phyloP scores from a whole-genome alignment of 345 rosid species.

The Heritiera littoralis region DNA sequence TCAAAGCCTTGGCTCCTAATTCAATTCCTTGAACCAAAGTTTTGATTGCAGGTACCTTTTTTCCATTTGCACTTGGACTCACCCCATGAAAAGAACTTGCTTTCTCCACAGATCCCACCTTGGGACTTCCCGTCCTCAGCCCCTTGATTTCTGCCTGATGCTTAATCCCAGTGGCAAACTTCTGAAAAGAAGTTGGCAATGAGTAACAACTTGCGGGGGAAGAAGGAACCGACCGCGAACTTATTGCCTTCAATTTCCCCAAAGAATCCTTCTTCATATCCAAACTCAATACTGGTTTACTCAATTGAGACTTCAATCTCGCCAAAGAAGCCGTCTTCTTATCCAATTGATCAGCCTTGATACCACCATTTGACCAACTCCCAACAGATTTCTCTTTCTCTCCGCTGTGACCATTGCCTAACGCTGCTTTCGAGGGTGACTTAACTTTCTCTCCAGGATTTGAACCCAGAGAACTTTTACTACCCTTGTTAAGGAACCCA shows the following conservation, averaged over 20 bases:
- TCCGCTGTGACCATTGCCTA: slow-evolving; percentile 25
- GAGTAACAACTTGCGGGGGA: slow-evolving; percentile 91
- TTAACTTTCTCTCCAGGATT: slow-evolving; percentile 56
- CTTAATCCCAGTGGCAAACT: slow-evolving; percentile 76
- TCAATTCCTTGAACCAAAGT: slow-evolving; percentile 74
- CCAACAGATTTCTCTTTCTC: slow-evolving; percentile 56
- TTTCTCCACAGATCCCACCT: slow-evolving; percentile 53
- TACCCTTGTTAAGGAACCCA: slow-evolving; percentile 61
- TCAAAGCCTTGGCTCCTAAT: slow-evolving; percentile 79
- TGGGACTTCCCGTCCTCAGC: slow-evolving; percentile 53
- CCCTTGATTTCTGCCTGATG: slow-evolving; percentile 66
- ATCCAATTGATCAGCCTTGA: slow-evolving; percentile 50
- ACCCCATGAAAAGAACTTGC: slow-evolving; percentile 47
- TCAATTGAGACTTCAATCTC: slow-evolving; percentile 61
- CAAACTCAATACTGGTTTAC: slow-evolving; percentile 40
- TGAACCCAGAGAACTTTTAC: slow-evolving; percentile 33
- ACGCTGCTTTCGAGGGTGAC: slow-evolving; percentile 33
- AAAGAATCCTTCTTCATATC: slow-evolving; percentile 64
- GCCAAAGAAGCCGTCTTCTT: slow-evolving; percentile 36
- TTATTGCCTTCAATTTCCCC: slow-evolving; percentile 55
- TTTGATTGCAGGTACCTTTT: slow-evolving; percentile 59
- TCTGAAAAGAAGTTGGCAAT: slow-evolving; percentile 80
- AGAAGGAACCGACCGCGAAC: slow-evolving; percentile 78
- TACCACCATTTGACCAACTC: slow-evolving; percentile 48
- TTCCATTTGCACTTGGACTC: slow-evolving; percentile 50